phyloP scores from a whole-genome alignment of 371 early-diverging fungal species.

The Fennellomyces sp. region DNA sequence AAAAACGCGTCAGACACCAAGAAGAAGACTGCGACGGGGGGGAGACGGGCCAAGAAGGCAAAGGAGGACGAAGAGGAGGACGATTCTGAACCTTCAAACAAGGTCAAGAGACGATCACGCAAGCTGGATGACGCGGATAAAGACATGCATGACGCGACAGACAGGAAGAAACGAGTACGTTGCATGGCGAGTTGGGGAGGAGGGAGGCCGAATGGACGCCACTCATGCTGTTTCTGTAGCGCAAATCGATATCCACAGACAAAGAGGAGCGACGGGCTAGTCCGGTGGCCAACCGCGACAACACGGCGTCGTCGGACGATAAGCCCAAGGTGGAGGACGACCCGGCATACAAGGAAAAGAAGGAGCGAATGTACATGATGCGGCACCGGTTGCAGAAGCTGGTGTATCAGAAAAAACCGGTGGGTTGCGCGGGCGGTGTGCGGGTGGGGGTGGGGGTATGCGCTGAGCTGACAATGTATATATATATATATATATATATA shows the following conservation, averaged over 20 bases:
- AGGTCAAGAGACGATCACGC: constrained; percentile 26
- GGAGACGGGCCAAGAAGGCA: constrained; percentile 9
- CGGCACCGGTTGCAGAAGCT: constrained; percentile 48
- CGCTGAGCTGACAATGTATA: background rate
- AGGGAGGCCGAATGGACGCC: background rate
- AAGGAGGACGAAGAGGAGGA: constrained; percentile 19
- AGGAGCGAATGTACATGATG: constrained; percentile 39
- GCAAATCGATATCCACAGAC: constrained; percentile 17
- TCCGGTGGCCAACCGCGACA: constrained; percentile 2
- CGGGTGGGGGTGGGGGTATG: background rate
- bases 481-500: background rate
- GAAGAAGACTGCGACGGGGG: background rate
- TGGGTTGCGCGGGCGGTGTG: constrained; percentile 11
- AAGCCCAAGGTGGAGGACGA: constrained; percentile 12
- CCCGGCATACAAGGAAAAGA: constrained; percentile 22
- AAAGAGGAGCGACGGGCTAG: constrained; percentile 7
- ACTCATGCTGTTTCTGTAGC: constrained; percentile 17
- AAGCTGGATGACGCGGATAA: constrained; percentile 25
- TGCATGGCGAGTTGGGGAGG: background rate
- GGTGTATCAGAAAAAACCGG: constrained; percentile 53
- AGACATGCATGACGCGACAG: constrained; percentile 15
- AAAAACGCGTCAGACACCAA: constrained; percentile 6
- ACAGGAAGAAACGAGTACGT: constrained; percentile 40
- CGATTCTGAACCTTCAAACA: background rate
- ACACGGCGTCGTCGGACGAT: background rate